These are phyloP conservation scores for Rubroboletus pulcherrimus DNA, from an alignment of 768 basidiomycete genomes.

Conservation along the genomic window DNA sequence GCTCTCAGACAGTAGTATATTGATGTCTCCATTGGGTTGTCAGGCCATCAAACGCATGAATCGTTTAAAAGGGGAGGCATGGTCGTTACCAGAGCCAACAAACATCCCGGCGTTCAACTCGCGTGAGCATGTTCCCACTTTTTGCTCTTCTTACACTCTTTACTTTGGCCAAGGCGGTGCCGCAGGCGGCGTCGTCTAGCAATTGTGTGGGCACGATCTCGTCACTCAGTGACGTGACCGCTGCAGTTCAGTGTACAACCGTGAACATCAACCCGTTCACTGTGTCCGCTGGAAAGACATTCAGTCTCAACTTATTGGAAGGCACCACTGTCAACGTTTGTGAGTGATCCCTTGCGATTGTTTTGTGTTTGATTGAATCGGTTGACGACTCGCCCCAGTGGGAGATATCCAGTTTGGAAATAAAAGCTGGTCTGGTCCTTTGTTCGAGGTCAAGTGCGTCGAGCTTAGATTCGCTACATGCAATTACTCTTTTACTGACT, in stretches of 20 bases:
- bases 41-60: neutral
- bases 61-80: neutral
- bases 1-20: neutral
- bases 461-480: neutral
- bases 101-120: neutral
- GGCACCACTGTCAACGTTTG: constrained; percentile 59
- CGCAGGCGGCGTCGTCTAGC: constrained; percentile 10
- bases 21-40: neutral
- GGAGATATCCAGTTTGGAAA: constrained; percentile 61
- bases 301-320: constrained; percentile 42
- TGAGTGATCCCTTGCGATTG: constrained; percentile 26
- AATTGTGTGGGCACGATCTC: constrained; percentile 50
- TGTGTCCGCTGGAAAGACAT: constrained; percentile 50
- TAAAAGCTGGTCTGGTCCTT: constrained; percentile 48
- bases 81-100: neutral
- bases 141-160: constrained; percentile 16
- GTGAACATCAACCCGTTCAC: constrained; percentile 56
- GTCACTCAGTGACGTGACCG: constrained; percentile 47
- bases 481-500: neutral
- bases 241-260: constrained; percentile 52
- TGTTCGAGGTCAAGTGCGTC: constrained; percentile 48
- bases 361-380: neutral
- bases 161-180: constrained; percentile 10
- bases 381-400: constrained; percentile 29
- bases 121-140: constrained; percentile 7